Evolutionary conservation across 305 asterid species (phyloP).

Genomic region (Solanum chacoense): DNA sequence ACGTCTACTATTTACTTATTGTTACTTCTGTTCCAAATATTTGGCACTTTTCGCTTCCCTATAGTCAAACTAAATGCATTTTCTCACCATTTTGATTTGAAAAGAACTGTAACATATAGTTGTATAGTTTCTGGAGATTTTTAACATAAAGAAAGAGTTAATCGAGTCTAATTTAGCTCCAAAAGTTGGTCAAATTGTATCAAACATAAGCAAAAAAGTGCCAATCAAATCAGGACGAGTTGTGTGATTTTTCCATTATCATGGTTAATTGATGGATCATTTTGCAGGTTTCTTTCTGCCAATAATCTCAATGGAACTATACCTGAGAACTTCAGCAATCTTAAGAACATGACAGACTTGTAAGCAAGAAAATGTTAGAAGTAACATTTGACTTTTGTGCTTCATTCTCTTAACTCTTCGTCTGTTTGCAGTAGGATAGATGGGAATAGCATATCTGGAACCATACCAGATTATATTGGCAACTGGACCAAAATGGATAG

Average conservation of each 20-base stretch:
- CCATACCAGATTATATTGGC: slow-evolving; percentile 69
- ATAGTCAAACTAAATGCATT: background rate
- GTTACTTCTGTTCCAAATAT: background rate
- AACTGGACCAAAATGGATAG: slow-evolving; percentile 48
- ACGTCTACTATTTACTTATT: background rate
- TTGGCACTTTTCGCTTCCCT: background rate
- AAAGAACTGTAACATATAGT: background rate
- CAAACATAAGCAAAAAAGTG: background rate
- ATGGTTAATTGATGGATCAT: background rate
- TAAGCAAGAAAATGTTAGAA: slow-evolving; percentile 30
- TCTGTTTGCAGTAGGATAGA: slow-evolving; percentile 76
- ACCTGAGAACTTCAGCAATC: slow-evolving; percentile 43
- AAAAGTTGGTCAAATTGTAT: background rate
- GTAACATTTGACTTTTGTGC: background rate
- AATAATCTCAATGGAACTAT: slow-evolving; percentile 71
- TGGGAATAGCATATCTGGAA: slow-evolving; percentile 58
- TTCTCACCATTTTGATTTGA: background rate
- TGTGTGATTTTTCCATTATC: background rate
- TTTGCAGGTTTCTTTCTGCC: slow-evolving; percentile 66
- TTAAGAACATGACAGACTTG: slow-evolving; percentile 68
- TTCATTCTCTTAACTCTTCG: background rate
- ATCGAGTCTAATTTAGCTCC: background rate
- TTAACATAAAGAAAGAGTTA: background rate
- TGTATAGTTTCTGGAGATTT: background rate
- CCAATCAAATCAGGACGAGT: background rate